Base-by-base conservation (phyloP, 2,329 filamentous ascomycete species). In the Lachnum nothofagi region DNA sequence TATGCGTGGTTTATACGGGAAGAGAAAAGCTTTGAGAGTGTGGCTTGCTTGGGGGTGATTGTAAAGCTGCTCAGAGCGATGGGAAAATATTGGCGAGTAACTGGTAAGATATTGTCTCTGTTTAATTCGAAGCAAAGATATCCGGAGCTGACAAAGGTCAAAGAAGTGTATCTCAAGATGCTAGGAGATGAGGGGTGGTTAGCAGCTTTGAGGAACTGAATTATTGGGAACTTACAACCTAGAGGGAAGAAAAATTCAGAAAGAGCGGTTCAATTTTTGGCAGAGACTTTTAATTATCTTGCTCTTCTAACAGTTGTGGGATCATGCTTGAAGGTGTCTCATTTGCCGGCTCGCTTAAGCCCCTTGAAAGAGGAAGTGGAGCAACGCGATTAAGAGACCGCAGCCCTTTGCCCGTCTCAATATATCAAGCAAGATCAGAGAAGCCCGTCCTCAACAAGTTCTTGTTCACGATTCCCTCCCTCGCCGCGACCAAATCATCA, bases 401-500 rank as follows among this genome's bases (percentile, higher is more conserved):
- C 25, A 29, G 6, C 6, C 25, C 25, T 29, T 29, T 12, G 6
- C 25, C 25, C 25, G 12, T 33, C 29, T 5, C 29, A 12, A 33
- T 33, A 12, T 33, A 33, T n/a, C n/a, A n/a, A n/a, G 29, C 29
- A 12, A 33, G 16, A 33, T 33, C 29, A 33, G 12, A 14, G 12
- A 33, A 4, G 2, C 12, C 29, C 10, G 29, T 33, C 10, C 29
- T 33, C 12, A 33, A 33, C 29, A 33, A 33, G 16, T 33, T n/a
- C 29, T 25, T 42, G 12, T 8, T 16, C 23, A 34, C 24, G n/a
- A 73, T 59, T 46, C 69, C 62, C 17, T 63, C 57, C 19, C 63
- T 65, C 31, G 61, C 60, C 1, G 61, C 60, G 56, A 70, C 68
- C 33, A 77, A 63, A 51, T 77, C 73, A n/a, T 72, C 66, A 0